Percentiles rank a stretch among this genome's conserved stretches.
These are phyloP conservation scores for Paramecium octaurelia DNA, from an alignment of 73 alveolate species.

Conservation along the genomic window DNA sequence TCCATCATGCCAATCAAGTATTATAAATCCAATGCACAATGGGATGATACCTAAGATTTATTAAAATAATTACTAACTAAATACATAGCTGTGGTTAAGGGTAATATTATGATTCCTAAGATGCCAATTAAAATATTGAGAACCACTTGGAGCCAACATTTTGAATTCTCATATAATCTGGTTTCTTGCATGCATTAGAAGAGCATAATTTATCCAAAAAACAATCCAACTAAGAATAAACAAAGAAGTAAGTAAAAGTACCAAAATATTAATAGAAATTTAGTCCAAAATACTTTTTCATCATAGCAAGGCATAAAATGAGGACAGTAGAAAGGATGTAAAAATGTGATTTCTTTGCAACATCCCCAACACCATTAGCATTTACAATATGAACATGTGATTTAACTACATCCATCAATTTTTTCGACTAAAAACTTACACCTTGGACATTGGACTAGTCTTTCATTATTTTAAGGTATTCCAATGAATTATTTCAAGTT, in stretches of 20 bases:
- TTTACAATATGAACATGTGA: not conserved
- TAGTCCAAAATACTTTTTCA: not conserved
- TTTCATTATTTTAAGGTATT: not conserved
- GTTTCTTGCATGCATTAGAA: not conserved
- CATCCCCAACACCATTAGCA: not conserved
- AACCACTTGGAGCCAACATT: not conserved
- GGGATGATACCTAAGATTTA: not conserved
- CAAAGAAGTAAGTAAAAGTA: not conserved
- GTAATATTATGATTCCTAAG: not conserved
- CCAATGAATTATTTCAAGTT: not conserved
- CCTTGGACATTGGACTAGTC: not conserved
- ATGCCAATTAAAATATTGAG: not conserved
- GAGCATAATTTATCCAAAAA: not conserved
- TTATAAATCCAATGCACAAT: not conserved
- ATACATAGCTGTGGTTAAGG: not conserved
- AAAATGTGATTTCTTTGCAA: not conserved
- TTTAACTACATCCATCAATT: not conserved
- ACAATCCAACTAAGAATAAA: not conserved
- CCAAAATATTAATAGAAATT: not conserved
- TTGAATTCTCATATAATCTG: not conserved
- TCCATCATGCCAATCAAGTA: not conserved
- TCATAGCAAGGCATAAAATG: not conserved
- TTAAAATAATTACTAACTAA: not conserved
- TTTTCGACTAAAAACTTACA: not conserved
- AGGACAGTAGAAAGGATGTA: not conserved